Evolutionary conservation across 805 yeast genomes (phyloP), one percentile per base, ranked within the genome.

Genomic region (Ogataea glucozyma): DNA sequence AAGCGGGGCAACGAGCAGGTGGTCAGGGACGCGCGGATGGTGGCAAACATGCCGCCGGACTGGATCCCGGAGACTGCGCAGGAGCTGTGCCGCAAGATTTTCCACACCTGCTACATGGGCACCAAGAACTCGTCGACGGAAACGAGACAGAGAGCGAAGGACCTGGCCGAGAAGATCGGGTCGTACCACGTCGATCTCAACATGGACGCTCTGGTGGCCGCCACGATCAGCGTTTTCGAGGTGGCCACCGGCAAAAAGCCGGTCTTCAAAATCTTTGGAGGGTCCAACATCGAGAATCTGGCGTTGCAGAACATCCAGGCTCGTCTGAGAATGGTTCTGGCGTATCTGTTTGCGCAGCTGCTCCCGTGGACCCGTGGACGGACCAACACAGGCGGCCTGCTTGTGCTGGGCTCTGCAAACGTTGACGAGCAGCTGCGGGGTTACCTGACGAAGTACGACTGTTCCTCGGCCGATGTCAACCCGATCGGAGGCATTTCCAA

Each of bases 401-500:
- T 93, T 29, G 99, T 93, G 6, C 72, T 93, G 38, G 99, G 99
- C 1, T 84, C 95, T 58, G 97, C 98, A 3, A 93, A 93, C 61
- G 99, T 93, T 11, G 99, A 93, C 65, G 99, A 93, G 62, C 89
- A 96, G 56, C 69, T 93, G 46, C 73, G 99, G 47, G 99, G 99
- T 0, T 93, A 93, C 58, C 71, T 93, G 58, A 93, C 99, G 8
- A 93, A 93, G 62, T 93, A 93, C 65, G 99, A 93, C 64, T 89
- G 97, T 64, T 90, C 98, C 3, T 83, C 95, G 13, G 99, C 99
- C 1, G 99, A 93, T 67, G 79, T 93, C 47, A 93, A 93, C 61
- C 99, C 99, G 20, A 95, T 93, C 53, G 99, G 99, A n/a, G 96
- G 97, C 26, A 88, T 93, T 31, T 91, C 99, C 12, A 93, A 93